Base-by-base conservation (phyloP, 148 eudicot species). In the Vaccinium corymbosum region DNA sequence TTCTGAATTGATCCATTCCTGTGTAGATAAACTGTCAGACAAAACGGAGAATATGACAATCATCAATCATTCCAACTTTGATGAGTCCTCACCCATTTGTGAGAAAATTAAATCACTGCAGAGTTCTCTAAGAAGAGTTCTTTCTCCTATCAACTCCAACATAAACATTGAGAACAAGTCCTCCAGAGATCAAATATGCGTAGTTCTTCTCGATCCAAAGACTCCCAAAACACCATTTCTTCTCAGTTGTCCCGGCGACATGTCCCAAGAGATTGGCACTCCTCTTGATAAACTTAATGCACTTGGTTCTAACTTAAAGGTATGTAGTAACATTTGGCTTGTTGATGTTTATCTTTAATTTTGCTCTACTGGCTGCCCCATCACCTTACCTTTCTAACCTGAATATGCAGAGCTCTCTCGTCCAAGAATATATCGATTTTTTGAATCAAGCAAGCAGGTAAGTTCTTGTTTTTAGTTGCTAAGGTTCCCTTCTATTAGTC, bases 391-490 rank as follows among this genome's bases (percentile, higher is more conserved):
- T 42, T 53, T 38, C 70, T 72, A 68, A 88, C 53, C 19, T 61
- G 20, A 73, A 83, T 61, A 25, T 83, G 14, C 92, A 96, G 99
- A 89, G 78, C 87, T 86, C 89, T 83, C 93, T 96, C 2, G 87
- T 84, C 15, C 94, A 91, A 85, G 98, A 96, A 81, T 96, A 96
- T 73, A 74, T 96, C 25, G 94, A 96, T 75, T 92, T 96, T 79
- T 88, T 96, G 57, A 96, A 96, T 82, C 76, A 89, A 76, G 99
- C 98, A 75, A 92, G 88, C 89, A 93, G 98, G 98, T 94, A 81
- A n/a, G 81, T 71, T 42, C 35, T 66, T 52, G 16, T 62, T 51
- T 25, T 32, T 46, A 27, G 51, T 25, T 38, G 14, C 51, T 49
- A 57, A 62, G 3, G 48, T 72, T 55, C 22, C 19, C 6, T 80